Base-by-base conservation (phyloP, 176 grass and related monocot species). In the Ensete ventricosum region DNA sequence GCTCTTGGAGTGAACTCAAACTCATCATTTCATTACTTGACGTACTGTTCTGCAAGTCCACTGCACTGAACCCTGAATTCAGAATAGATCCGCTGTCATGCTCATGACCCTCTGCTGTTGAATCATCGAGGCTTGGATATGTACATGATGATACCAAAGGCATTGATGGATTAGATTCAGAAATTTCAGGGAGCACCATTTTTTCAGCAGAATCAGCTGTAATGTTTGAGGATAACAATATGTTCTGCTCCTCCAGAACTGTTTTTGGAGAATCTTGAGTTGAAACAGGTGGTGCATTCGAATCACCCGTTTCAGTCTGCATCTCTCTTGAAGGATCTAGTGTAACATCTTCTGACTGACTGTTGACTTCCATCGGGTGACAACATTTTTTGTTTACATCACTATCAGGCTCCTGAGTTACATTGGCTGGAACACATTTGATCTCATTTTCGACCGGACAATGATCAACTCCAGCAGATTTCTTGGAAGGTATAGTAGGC, bases 11-110 rank as follows among this genome's bases (percentile, higher is more conserved):
- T 29, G 85, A 87, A 73, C 69, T 80, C 21, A 17, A 64, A 64
- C 78, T 77, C 65, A 26, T 43, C 34, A 43, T 80, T 62, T 74
- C 83, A 84, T 65, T 84, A 73, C 81, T 79, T 63, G 64, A 43
- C 6, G 79, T 84, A 78, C 83, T 89, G 23, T 94, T 91, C 75
- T 88, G 81, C 50, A 89, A 81, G 85, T 78, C 84, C 53, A 69
- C 84, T 82, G 64, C 70, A 58, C 79, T 79, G 77, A 88, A 16
- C 64, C 87, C 89, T 25, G 64, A 81, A 80, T 29, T 80, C 74
- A 79, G 26, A 77, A 64, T 76, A 79, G 55, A 70, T 75, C 10
- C 78, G 73, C 73, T 11, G 13, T 80, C 82, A 82, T 74, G 80
- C 48, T 81, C 83, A 79, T n/a, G 55, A 50, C 55, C 62, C 9